These are phyloP conservation scores for Penicillium macrosclerotiorum DNA, from an alignment of 495 filamentous ascomycete genomes.

Conservation along the genomic window DNA sequence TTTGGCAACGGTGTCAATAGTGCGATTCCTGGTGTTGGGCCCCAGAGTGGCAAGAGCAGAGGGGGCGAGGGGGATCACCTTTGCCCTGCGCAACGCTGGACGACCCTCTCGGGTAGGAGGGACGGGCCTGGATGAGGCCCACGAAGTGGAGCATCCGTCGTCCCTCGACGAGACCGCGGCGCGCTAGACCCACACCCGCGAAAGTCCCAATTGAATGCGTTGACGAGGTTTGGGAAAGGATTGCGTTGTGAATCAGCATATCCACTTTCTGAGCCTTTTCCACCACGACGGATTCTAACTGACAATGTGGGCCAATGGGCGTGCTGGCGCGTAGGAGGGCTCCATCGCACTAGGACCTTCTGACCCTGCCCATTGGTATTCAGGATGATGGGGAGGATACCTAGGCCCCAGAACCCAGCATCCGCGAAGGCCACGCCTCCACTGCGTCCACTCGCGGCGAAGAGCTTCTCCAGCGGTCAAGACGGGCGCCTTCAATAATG, in stretches of 20 bases:
- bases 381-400: not conserved
- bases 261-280: constrained; percentile 8
- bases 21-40: constrained; percentile 7
- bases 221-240: not conserved
- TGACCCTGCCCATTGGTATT: constrained; percentile 4
- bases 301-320: constrained; percentile 11
- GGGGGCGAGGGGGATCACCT: constrained; percentile 1
- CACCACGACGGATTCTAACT: not conserved
- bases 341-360: constrained; percentile 21
- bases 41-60: constrained; percentile 12
- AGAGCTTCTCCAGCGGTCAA: too few relatives aligned
- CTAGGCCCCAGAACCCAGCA: not conserved
- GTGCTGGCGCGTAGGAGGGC: constrained; percentile 12
- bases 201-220: constrained; percentile 6
- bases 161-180: constrained; percentile 19
- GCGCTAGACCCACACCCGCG: constrained; percentile 1
- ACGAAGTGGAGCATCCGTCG: constrained; percentile 27
- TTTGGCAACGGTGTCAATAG: constrained; percentile 24
- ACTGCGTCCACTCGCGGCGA: too few relatives aligned
- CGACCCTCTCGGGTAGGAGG: constrained; percentile 14
- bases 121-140: constrained; percentile 25
- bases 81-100: constrained; percentile 8
- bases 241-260: constrained; percentile 4
- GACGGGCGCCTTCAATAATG: too few relatives aligned
- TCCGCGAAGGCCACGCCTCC: constrained; percentile 1